Evolutionary conservation across 495 filamentous ascomycete genomes (phyloP), one percentile per base, ranked within the genome.

Genomic region (Aspergillus bertholletiae): DNA sequence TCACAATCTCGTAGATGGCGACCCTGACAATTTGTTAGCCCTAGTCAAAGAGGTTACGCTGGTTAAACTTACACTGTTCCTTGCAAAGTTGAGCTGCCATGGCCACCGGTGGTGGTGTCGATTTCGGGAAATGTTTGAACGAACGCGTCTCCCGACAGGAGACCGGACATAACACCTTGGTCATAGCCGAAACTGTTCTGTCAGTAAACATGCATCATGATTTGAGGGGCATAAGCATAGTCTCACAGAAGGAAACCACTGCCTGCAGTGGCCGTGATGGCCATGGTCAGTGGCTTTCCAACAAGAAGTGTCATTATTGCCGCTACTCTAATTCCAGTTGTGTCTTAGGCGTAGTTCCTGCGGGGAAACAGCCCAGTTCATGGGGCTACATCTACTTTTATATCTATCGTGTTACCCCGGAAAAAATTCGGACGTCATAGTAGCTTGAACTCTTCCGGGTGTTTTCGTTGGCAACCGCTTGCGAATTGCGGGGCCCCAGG

Each of bases 81-180:
- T 51, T 72, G 67, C 13, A 72, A 49, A 9, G 67, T 62, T 15
- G 69, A 72, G 21, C 65, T 72, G 37, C 67, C 67, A 55, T 66
- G 56, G 4, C 68, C 65, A 7, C 45, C 50, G 8, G 50, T 53
- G 5, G 69, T 72, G 1, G 67, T 70, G 27, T 73, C 62, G 24
- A 73, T 73, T 28, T 66, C 62, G 11, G 69, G 69, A 17, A 73
- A 73, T 7, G 53, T 62, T 23, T 46, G 55, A 23, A 60, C 57
- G 53, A 73, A 73, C 0, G 67, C 65, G 57, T 64, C 59, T 12
- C 65, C 65, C 15, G 59, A 64, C 57, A 73, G 53, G 18, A 73
- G 58, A 50, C 73, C 69, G 7, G 68, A 69, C 68, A 74, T 74
- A 8, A 76, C 73, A 58, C 71, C 71, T 57, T 76, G 73, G 32